Evolutionary conservation across 805 yeast genomes (phyloP), one percentile per base, ranked within the genome.

Genomic region (Barnettozyma wickerhamii): DNA sequence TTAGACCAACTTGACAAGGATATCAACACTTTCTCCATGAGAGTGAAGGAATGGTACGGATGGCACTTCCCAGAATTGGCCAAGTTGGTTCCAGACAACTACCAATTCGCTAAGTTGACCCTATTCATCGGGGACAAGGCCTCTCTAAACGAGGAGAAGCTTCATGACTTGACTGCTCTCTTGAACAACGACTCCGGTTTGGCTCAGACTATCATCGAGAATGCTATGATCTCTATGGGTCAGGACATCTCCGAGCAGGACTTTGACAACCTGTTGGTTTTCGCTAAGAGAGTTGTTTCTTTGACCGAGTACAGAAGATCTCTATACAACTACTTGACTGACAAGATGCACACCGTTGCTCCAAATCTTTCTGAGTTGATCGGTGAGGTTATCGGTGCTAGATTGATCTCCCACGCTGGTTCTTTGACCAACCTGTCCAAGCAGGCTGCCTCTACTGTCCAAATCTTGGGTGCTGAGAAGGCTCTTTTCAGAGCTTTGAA

Each of bases 21-120:
- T 67, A 79, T 91, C 59, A 91, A 91, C 72, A 93, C 97, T 42
- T 91, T 90, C 62, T 95, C 98, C 54, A 91, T 91, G 99, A 81
- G 99, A 73, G 81, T 90, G 67, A 93, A 91, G 72, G 99, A 91
- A 72, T 91, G 99, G 99, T 91, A 91, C 69, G 98, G 99, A 52
- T 91, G 99, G 99, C 99, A 91, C 69, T 91, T 91, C 72, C 97
- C 99, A 37, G 75, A 91, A 55, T 78, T 93, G 59, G 99, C 95
- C 64, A 96, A 93, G 71, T 81, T 93, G 59, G 99, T 93, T 71
- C 95, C 95, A 72, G 99, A 93, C 65, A 84, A 93, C 68, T 93
- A 93, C 75, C 90, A 96, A 46, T 93, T 93, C 81, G 96, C 97
- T 53, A 79, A 76, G 64, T 75, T 91, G 49, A 86, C 88, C 47